Conservation (phyloP, 768 basidiomycete species). For the Calocybe indica region DNA sequence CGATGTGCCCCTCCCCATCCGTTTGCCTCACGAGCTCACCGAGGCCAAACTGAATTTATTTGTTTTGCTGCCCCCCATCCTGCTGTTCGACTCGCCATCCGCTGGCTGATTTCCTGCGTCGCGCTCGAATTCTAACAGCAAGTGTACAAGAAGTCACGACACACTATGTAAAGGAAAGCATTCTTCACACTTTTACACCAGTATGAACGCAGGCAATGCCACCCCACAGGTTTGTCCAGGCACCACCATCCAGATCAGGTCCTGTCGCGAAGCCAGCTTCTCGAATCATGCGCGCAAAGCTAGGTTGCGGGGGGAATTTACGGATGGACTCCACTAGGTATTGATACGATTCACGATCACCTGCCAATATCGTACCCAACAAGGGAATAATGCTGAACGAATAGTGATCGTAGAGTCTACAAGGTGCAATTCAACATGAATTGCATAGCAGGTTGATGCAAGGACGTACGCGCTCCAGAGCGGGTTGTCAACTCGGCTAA, state of each 20-base stretch:
- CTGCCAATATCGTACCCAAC: conserved; percentile 93
- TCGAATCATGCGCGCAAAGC: conserved; percentile 85
- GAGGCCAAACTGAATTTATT: no score
- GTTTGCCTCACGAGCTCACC: no score
- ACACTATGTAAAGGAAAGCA: no score
- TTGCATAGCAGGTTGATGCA: neutral
- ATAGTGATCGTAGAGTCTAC: conserved; percentile 88
- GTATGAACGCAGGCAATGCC: conserved; percentile 85
- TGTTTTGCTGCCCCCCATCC: no score
- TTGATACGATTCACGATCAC: conserved; percentile 92
- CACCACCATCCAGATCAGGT: conserved; percentile 69
- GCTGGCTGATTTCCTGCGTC: no score
- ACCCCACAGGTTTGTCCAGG: conserved; percentile 83
- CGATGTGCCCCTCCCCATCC: no score
- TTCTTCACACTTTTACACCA: conserved; percentile 65
- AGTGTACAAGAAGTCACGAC: no score
- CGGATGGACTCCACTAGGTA: conserved; percentile 98
- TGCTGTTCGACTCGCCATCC: no score
- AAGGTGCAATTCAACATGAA: conserved; percentile 7
- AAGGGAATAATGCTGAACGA: conserved; percentile 95
- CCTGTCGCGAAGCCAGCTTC: conserved; percentile 81
- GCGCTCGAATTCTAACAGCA: no score
- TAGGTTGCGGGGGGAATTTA: conserved; percentile 81
- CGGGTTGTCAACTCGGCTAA: conserved; percentile 89
- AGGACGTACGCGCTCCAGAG: conserved; percentile 72